Conservation (phyloP, 305 asterid genomes). For the Fraxinus albicans region DNA sequence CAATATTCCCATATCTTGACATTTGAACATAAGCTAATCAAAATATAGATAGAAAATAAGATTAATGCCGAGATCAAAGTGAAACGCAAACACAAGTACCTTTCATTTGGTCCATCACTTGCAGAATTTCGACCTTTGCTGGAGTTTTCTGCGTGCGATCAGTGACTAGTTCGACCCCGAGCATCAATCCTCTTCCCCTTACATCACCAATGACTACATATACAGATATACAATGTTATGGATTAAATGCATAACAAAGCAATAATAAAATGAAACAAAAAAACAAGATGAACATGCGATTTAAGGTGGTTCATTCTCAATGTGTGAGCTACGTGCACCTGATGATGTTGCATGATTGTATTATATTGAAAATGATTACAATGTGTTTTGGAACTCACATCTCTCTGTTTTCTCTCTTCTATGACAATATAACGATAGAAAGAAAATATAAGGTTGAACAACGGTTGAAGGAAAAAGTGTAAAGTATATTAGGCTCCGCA, state of each 20-base stretch:
- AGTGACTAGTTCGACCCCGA: slow-evolving; percentile 73
- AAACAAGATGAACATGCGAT: too few species aligned
- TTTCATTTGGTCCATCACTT: slow-evolving; percentile 76
- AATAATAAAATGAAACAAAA: background rate
- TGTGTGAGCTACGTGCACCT: background rate
- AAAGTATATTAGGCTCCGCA: background rate
- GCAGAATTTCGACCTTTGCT: slow-evolving; percentile 61
- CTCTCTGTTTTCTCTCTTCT: background rate
- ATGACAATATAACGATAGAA: background rate
- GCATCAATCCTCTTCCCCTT: slow-evolving; percentile 79
- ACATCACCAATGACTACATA: slow-evolving; percentile 68
- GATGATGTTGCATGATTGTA: background rate
- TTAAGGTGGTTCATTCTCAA: background rate
- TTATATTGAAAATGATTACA: background rate
- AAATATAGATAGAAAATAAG: background rate
- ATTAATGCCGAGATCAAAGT: background rate
- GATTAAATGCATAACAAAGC: background rate
- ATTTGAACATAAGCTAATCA: background rate
- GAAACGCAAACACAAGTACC: slow-evolving; percentile 33
- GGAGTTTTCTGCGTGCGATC: slow-evolving; percentile 71
- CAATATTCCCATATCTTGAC: background rate
- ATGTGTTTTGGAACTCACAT: background rate
- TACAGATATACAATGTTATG: background rate
- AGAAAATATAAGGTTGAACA: background rate
- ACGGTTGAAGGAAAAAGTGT: background rate